These are phyloP conservation scores for Somion occarium DNA, from an alignment of 1,284 basidiomycete genomes.

Conservation along the genomic window DNA sequence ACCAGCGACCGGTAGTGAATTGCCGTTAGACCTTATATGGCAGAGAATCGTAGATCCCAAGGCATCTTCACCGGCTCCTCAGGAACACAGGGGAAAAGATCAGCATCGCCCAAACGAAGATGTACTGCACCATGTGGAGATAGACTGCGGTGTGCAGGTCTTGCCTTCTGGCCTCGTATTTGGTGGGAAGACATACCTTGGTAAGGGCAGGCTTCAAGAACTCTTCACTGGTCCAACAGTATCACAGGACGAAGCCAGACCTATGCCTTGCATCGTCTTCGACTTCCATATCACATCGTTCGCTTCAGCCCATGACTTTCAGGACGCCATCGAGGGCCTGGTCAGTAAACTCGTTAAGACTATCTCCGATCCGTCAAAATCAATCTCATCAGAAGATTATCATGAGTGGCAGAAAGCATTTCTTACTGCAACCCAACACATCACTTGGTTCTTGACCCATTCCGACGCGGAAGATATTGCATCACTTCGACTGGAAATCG, in stretches of 20 bases:
- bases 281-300: conserved; percentile 14
- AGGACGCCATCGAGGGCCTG: conserved; percentile 15
- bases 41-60: background rate
- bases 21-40: conserved; percentile 3
- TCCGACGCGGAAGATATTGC: conserved; percentile 12
- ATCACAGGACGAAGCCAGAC: conserved; percentile 2
- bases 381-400: conserved; percentile 28
- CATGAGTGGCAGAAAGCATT: conserved; percentile 21
- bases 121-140: background rate
- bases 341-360: conserved; percentile 32
- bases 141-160: conserved; percentile 46
- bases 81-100: no score
- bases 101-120: conserved; percentile 3
- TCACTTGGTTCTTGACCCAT: conserved; percentile 22
- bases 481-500: conserved; percentile 29
- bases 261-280: conserved; percentile 14
- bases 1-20: background rate
- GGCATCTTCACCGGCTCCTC: background rate
- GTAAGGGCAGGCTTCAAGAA: conserved; percentile 52
- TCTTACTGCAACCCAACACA: conserved; percentile 20
- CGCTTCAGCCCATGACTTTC: conserved; percentile 20
- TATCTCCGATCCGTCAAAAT: conserved; percentile 30
- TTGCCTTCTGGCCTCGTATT: conserved; percentile 50
- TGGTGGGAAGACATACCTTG: conserved; percentile 43
- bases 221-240: conserved; percentile 37